These are phyloP conservation scores for Thalassiosira profunda DNA, from an alignment of 108 stramenopile genomes.

Conservation along the genomic window DNA sequence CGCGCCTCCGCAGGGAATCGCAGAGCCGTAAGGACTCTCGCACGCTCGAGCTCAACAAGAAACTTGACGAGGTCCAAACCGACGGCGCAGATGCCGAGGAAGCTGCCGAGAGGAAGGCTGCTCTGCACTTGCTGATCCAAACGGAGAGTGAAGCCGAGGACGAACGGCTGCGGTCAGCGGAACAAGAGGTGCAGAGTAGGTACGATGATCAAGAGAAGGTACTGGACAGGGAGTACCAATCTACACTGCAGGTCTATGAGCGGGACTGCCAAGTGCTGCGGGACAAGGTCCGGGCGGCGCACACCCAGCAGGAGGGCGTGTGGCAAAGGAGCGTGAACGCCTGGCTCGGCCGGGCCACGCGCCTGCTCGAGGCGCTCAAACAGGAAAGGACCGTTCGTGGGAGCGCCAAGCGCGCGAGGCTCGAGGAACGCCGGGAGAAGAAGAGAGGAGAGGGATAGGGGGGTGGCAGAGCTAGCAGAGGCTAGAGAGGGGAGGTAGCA, in stretches of 20 bases:
- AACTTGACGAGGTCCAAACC: conserved; percentile 3
- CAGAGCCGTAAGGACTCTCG: conserved; percentile 6
- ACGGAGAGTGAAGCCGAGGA: conserved; percentile 9
- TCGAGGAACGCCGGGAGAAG: no score
- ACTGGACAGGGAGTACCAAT: conserved; percentile 18
- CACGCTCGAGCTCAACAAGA: conserved; percentile 13
- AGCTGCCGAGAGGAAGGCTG: conserved; percentile 5
- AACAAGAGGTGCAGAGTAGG: conserved; percentile 1
- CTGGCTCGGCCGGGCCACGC: conserved; percentile 12
- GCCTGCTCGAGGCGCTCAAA: no score
- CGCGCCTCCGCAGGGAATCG: neutral
- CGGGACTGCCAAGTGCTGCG: neutral
- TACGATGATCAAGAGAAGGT: neutral
- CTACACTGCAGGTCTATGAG: conserved; percentile 1
- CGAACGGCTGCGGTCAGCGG: neutral
- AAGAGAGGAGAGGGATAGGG: no score
- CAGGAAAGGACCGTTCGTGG: no score
- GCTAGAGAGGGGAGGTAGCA: no score
- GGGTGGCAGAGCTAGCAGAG: no score
- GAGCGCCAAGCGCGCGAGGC: no score
- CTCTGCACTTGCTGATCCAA: neutral
- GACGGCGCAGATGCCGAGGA: no score
- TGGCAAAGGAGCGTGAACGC: conserved; percentile 9
- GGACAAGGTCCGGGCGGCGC: conserved; percentile 6
- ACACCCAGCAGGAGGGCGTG: neutral